A percentile compares a stretch with the other conserved stretches of the same genome.
Evolutionary conservation across 441 rosid species (phyloP).

Genomic region (Erodium trifolium): DNA sequence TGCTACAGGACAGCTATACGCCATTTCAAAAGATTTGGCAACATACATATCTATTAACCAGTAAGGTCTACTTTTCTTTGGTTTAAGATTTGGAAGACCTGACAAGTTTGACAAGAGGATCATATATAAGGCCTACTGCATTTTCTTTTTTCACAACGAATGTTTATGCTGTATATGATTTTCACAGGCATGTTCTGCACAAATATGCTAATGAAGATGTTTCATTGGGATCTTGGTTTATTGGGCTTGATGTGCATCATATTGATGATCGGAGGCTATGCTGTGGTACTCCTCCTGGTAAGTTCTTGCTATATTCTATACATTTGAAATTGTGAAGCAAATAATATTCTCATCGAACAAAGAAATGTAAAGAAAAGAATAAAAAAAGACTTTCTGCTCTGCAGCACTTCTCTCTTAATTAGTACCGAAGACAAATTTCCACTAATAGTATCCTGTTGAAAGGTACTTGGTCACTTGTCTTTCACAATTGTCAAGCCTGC

Average conservation of each 20-base stretch:
- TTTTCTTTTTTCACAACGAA: neutral
- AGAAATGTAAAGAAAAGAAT: neutral
- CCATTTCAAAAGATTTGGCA: slow-evolving; percentile 7
- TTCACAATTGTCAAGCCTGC: slow-evolving; percentile 17
- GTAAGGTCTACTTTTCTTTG: neutral
- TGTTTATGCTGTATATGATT: too few relatives aligned
- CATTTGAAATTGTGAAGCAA: neutral
- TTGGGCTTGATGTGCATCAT: slow-evolving; percentile 83
- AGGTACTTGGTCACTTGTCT: too few relatives aligned
- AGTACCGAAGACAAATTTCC: neutral
- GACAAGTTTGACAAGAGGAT: neutral
- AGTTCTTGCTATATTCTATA: slow-evolving; percentile 14
- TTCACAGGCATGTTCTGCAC: slow-evolving; percentile 85
- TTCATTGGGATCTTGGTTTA: slow-evolving; percentile 93
- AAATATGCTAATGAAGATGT: slow-evolving; percentile 97
- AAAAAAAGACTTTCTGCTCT: too few relatives aligned
- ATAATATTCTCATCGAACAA: neutral
- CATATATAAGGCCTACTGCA: neutral
- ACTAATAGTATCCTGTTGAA: neutral
- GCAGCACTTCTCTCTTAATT: neutral
- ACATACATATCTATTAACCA: slow-evolving; percentile 8
- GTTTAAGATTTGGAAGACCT: neutral
- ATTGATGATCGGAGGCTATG: slow-evolving; percentile 89
- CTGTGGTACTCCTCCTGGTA: slow-evolving; percentile 96
- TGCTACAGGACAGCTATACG: slow-evolving; percentile 5